These are phyloP conservation scores for Pleurotus cornucopiae DNA, from an alignment of 768 basidiomycete species.

Conservation along the genomic window DNA sequence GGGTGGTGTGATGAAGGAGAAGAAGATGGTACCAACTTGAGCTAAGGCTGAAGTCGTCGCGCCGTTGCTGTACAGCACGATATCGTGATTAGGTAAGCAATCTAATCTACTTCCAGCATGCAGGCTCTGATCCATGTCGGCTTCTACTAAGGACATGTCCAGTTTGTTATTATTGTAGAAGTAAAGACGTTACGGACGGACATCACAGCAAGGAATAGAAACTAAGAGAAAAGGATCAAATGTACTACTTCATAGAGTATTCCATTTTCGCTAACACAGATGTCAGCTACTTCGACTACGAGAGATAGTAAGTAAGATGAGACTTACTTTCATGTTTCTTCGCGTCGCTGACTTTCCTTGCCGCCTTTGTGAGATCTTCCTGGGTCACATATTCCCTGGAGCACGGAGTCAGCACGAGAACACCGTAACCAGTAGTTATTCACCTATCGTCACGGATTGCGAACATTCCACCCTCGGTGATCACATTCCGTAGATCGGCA, in stretches of 20 bases:
- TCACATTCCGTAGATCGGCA: constrained; percentile 92
- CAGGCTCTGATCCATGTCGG: too few species aligned
- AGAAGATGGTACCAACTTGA: background rate
- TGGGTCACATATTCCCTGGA: constrained; percentile 83
- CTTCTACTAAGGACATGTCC: too few species aligned
- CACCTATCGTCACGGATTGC: constrained; percentile 94
- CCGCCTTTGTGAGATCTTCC: constrained; percentile 95
- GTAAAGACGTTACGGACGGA: too few species aligned
- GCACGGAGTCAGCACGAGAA: constrained; percentile 2
- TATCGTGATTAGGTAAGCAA: too few species aligned
- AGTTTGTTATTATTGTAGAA: too few species aligned
- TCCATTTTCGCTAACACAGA: constrained; percentile 46
- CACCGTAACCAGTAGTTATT: constrained; percentile 14
- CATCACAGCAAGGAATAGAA: background rate
- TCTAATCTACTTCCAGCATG: too few species aligned
- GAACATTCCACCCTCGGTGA: constrained; percentile 97
- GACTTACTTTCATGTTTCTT: constrained; percentile 95
- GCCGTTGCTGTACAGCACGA: too few species aligned
- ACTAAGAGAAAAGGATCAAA: background rate
- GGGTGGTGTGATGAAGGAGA: background rate
- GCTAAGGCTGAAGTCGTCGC: too few species aligned
- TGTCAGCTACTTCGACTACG: background rate
- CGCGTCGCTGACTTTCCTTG: constrained; percentile 90
- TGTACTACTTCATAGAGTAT: constrained; percentile 26
- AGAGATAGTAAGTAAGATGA: background rate